Evolutionary conservation across 495 filamentous ascomycete genomes (phyloP), one percentile per base, ranked within the genome.

Genomic region (Halenospora varia): DNA sequence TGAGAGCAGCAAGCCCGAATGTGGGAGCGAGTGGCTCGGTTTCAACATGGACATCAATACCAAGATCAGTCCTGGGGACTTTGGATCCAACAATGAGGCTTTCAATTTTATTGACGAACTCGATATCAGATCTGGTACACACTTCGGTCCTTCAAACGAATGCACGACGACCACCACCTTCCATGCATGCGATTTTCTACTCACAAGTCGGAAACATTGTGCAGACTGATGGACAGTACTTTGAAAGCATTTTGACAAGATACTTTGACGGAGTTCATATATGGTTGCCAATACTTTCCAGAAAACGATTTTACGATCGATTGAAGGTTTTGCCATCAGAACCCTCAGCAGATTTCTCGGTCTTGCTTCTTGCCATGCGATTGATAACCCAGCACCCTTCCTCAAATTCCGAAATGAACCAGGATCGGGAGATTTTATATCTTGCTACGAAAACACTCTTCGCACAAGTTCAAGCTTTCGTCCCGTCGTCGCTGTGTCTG

Each of bases 241-340:
- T 74, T 0, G 69, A 74, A 26, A 70, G 72, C 20, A 65, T 77
- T 22, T 65, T 53, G 17, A 53, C 42, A 2, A 63, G 66, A 23
- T 77, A 74, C 48, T 77, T 77, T 50, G 62, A 58, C 17, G 67
- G 68, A 2, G 51, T 74, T 11, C 72, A 75, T 56, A 35, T 22
- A 2, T 73, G 63, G 47, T 47, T 75, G 1, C 72, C 71, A 2
- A 68, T 77, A n/a, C 56, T 75, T 23, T 74, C 71, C 1, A 62
- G 62, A 1, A 58, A 48, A 13, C 63, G 66, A 6, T 73, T 75
- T 60, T 55, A 69, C 10, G 35, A 62, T 10, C 58, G 58, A 4
- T 64, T 63, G 11, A 61, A 54, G n/a, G 40, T 55, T 35, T 26
- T 22, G 24, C 35, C 66, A 50, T 18, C 61, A 11, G 18, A 6